A percentile compares a stretch with the other conserved stretches of the same genome.
Evolutionary conservation across 75 land plant species (phyloP).

Genomic region (Chamaecyparis obtusa): DNA sequence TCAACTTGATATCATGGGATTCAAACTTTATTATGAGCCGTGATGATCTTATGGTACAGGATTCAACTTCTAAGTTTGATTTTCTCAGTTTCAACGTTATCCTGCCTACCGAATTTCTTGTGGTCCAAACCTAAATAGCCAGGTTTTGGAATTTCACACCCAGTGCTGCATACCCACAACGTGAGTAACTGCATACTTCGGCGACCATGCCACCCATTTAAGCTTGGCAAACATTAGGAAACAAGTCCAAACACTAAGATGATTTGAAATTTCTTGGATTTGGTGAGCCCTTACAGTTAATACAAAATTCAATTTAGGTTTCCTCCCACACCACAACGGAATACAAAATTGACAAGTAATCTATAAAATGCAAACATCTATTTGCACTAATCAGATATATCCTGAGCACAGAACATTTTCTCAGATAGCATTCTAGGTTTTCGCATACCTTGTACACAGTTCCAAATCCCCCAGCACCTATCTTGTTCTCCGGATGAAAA

Average conservation of each 20-base stretch:
- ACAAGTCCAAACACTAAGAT: neutral
- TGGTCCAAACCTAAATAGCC: neutral
- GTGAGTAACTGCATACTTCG: neutral
- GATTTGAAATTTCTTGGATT: neutral
- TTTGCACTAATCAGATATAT: neutral
- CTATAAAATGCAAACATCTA: neutral
- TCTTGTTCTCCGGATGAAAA: conserved; percentile 36
- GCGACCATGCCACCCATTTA: neutral
- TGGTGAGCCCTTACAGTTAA: neutral
- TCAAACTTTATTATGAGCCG: neutral
- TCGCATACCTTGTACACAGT: conserved; percentile 38
- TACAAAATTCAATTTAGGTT: neutral
- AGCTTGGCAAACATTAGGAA: neutral
- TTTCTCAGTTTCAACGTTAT: neutral
- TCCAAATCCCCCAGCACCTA: conserved; percentile 53
- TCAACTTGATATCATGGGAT: neutral
- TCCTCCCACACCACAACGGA: too few relatives aligned
- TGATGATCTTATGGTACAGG: neutral
- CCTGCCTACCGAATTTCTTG: neutral
- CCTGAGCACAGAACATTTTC: neutral
- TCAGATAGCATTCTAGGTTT: neutral
- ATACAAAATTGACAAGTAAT: neutral
- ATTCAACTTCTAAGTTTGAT: neutral
- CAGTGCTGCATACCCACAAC: neutral
- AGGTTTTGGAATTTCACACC: neutral